Evolutionary conservation across 345 rosid species (phyloP).

Genomic region (Dipteronia sinensis): DNA sequence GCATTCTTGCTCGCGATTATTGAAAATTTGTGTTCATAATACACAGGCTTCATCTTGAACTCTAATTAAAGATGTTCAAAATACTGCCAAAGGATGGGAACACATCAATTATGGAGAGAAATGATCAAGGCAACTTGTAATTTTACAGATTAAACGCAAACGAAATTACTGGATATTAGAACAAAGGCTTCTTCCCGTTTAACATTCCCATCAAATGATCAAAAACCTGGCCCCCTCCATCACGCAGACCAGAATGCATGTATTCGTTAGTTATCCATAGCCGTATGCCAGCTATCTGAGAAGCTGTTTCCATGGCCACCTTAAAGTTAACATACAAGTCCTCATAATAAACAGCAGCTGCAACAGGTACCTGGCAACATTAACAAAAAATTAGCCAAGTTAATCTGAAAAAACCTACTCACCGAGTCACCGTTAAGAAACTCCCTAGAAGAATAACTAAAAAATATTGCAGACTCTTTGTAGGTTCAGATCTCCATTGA

Average conservation of each 20-base stretch:
- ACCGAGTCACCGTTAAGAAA: not conserved
- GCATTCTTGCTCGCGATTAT: not conserved
- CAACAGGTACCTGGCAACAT: conserved; percentile 71
- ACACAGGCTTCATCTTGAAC: not conserved
- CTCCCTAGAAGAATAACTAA: not conserved
- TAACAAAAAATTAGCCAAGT: not conserved
- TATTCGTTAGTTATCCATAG: conserved; percentile 83
- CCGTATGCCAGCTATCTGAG: conserved; percentile 70
- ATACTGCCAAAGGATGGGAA: not conserved
- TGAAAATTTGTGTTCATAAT: not conserved
- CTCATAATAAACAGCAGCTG: conserved; percentile 86
- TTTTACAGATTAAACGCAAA: not conserved
- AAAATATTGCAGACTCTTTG: not conserved
- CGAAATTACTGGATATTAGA: conserved; percentile 33
- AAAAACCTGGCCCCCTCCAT: conserved; percentile 67
- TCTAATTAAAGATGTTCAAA: not conserved
- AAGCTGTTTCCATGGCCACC: conserved; percentile 77
- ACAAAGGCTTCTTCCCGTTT: conserved; percentile 75
- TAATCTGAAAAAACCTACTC: not conserved
- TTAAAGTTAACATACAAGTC: conserved; percentile 89
- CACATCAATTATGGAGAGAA: not conserved
- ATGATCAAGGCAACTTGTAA: not conserved
- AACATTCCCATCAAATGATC: conserved; percentile 85
- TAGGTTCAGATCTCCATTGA: not conserved
- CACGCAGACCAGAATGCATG: conserved; percentile 95